Base-by-base conservation (phyloP, 768 basidiomycete species). In the Sporobolomyces roseus region DNA sequence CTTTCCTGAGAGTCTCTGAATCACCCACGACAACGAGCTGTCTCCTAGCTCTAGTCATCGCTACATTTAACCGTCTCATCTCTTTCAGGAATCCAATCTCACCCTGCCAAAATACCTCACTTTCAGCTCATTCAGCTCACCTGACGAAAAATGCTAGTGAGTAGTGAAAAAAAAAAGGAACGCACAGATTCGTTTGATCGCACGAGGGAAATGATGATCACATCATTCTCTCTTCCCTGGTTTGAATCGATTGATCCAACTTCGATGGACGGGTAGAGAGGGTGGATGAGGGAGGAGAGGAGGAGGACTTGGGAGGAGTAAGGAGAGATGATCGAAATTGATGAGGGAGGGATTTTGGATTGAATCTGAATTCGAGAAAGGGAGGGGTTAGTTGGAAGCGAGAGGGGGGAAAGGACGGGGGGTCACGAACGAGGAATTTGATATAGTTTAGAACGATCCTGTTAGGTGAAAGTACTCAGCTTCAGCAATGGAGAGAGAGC, bases 1-100 rank as follows among this genome's bases (percentile, higher is more conserved):
- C 94, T 74, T 93, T 87, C 36, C 83, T 81, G 4, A 98, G 87
- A 0, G 94, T 98, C 2, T 87, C 88, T 0, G 92, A 93, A 77
- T 99, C 96, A 1, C 96, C 96, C 1, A 99, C 85, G 2, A 99
- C 79, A 46, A 65, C 61, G 23, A 75, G 67, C 23, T 75, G 73
- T 0, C 69, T 60, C 30, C 59, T 55, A 25, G 76, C 61, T 10
- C 76, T 56, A 4, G 76, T 77, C 71, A 82, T 80, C 3, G 79
- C 79, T 3, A 82, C 81, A 63, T 99, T 99, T 75, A 99, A 80
- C 43, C 96, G 81, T 53, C 96, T 83, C 74, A 91, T 89, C 76
- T 99, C 96, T 77, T 88, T 90, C 75, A 99, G 78, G 78, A 99
- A 99, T 0, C 94, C 94, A 2, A 98, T 91, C 73, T 94, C 90